These are phyloP conservation scores for Gliomastix tumulicola DNA, from an alignment of 2,329 filamentous ascomycete species.

Conservation along the genomic window DNA sequence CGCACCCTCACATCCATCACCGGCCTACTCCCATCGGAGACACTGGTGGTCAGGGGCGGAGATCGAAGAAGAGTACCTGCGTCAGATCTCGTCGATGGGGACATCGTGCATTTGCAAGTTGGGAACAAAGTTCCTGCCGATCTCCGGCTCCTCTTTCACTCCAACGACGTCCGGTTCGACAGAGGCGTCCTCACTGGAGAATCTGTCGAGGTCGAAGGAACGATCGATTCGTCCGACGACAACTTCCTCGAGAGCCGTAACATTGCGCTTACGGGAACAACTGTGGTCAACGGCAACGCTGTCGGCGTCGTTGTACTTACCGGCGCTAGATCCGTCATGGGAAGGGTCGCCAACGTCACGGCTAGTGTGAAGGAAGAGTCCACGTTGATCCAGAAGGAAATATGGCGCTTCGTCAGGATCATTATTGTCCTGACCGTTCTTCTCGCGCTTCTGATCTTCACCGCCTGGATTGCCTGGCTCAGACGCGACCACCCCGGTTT, in stretches of 20 bases:
- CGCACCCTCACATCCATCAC: constrained; percentile 39
- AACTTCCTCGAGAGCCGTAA: constrained; percentile 35
- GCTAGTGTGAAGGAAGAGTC: constrained; percentile 25
- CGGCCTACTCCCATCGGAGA: constrained; percentile 34
- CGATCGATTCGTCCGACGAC: constrained; percentile 27
- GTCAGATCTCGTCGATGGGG: constrained; percentile 35
- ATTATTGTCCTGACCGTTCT: constrained; percentile 29
- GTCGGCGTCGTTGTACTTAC: constrained; percentile 31
- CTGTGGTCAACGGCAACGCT: constrained; percentile 31
- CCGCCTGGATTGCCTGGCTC: constrained; percentile 37
- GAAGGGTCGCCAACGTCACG: constrained; percentile 28
- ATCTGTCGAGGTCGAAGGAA: constrained; percentile 30
- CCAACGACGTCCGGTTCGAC: constrained; percentile 34
- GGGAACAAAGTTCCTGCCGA: constrained; percentile 43
- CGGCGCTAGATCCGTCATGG: constrained; percentile 30
- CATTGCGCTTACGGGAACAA: constrained; percentile 34
- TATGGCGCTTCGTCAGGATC: constrained; percentile 33
- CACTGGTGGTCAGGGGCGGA: constrained; percentile 35
- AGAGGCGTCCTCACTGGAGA: constrained; percentile 33
- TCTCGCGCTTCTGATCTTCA: constrained; percentile 30
- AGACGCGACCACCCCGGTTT: constrained; percentile 23
- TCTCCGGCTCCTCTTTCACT: constrained; percentile 31
- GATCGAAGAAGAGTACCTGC: constrained; percentile 29
- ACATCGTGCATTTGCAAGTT: constrained; percentile 35
- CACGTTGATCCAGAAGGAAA: constrained; percentile 32